Evolutionary conservation across 1,284 basidiomycete genomes (phyloP).

Genomic region (Marasmius oreades): DNA sequence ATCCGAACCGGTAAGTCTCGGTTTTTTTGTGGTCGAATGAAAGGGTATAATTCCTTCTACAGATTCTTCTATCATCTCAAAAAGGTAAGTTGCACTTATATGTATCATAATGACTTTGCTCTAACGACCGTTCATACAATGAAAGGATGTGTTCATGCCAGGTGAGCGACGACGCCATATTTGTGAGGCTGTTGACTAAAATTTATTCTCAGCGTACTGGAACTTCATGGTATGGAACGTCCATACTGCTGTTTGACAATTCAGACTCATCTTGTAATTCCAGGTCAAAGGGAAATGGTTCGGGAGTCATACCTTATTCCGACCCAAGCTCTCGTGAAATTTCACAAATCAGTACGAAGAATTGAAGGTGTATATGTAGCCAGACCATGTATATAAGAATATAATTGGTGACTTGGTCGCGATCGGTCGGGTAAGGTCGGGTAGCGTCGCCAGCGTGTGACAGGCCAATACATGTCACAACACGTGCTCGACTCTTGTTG

Average conservation of each 20-base stretch:
- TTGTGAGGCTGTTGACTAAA: not conserved
- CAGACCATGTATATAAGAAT: not conserved
- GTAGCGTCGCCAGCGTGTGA: no score
- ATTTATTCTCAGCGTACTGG: constrained; percentile 62
- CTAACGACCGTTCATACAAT: constrained; percentile 7
- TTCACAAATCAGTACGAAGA: not conserved
- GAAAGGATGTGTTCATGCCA: constrained; percentile 77
- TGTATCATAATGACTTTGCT: not conserved
- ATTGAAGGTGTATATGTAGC: not conserved
- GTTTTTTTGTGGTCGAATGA: not conserved
- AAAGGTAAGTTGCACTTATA: constrained; percentile 46
- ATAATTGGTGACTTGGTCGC: no score
- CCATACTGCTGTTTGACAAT: not conserved
- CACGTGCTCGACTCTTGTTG: not conserved
- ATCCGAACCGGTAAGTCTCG: constrained; percentile 50
- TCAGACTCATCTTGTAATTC: constrained; percentile 1
- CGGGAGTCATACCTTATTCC: constrained; percentile 48
- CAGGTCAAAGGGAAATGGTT: constrained; percentile 70
- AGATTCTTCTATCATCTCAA: constrained; percentile 90
- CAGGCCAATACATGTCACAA: not conserved
- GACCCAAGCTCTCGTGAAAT: constrained; percentile 37
- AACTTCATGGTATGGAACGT: constrained; percentile 62
- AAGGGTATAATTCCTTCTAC: constrained; percentile 8
- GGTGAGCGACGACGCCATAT: not conserved
- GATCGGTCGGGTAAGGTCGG: no score